Conservation (phyloP, 2,329 filamentous ascomycete species). For the Aspergillus sojae region DNA sequence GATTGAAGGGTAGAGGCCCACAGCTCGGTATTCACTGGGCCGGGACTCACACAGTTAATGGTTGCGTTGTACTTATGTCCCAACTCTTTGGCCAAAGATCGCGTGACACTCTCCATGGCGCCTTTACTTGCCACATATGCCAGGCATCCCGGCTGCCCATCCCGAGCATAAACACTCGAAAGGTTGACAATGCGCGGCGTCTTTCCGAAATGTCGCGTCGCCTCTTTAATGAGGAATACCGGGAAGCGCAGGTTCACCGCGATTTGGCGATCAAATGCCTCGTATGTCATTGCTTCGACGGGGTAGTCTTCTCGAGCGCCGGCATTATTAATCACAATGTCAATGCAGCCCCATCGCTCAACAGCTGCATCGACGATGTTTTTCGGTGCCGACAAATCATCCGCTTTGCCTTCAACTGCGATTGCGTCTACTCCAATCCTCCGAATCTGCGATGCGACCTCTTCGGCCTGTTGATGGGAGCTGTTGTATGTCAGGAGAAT, state of each 20-base stretch:
- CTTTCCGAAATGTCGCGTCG: not conserved
- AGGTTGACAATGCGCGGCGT: not conserved
- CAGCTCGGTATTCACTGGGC: not conserved
- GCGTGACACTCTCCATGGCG: not conserved
- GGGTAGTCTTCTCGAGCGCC: slow-evolving; percentile 10
- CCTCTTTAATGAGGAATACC: not conserved
- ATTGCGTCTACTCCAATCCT: not conserved
- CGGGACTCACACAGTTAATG: not conserved
- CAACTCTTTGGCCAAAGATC: not conserved
- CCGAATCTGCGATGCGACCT: slow-evolving; percentile 7
- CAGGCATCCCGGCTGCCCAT: not conserved
- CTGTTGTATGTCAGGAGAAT: slow-evolving; percentile 14
- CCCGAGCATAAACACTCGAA: slow-evolving; percentile 1
- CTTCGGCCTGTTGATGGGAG: slow-evolving; percentile 4
- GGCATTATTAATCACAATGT: slow-evolving; percentile 17
- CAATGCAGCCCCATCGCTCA: slow-evolving; percentile 11
- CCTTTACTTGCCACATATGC: not conserved
- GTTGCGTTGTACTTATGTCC: not conserved
- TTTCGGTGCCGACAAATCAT: not conserved
- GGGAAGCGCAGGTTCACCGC: not conserved
- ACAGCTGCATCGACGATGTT: not conserved
- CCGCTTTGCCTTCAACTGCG: not conserved
- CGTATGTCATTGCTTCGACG: slow-evolving; percentile 2
- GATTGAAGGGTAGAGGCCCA: not conserved
- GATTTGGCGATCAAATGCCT: not conserved